Evolutionary conservation across 495 filamentous ascomycete genomes (phyloP).

Genomic region (Neurospora tetrasperma): DNA sequence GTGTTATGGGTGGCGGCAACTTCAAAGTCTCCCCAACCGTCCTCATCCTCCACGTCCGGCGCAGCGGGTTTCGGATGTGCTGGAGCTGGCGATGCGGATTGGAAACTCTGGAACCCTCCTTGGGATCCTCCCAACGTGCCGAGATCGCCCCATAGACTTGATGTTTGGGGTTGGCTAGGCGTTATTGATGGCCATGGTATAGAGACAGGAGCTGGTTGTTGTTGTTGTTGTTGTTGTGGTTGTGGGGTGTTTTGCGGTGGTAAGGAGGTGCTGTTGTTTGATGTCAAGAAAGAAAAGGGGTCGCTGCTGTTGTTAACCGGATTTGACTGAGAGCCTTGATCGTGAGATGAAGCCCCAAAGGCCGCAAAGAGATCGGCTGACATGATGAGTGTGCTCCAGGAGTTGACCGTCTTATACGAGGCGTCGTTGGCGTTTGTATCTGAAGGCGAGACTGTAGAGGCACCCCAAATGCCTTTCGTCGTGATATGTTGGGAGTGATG

Average conservation of each 20-base stretch:
- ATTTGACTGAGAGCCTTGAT: conserved; percentile 17
- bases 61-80: background rate
- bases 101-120: background rate
- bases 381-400: conserved; percentile 34
- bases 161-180: conserved; percentile 2
- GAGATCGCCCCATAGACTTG: conserved; percentile 12
- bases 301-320: conserved; percentile 6
- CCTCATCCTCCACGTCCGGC: conserved; percentile 41
- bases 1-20: conserved; percentile 26
- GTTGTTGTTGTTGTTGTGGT: conserved; percentile 3
- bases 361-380: conserved; percentile 66
- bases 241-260: conserved; percentile 7
- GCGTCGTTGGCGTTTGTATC: background rate
- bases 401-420: background rate
- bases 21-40: conserved; percentile 72
- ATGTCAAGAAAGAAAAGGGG: conserved; percentile 15
- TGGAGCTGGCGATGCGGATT: background rate
- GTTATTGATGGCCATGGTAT: conserved; percentile 10
- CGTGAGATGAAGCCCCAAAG: conserved; percentile 42
- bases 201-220: conserved; percentile 1
- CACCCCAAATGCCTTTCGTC: background rate
- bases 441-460: background rate
- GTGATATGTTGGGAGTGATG: background rate
- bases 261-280: background rate
- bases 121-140: conserved; percentile 9